phyloP scores from a whole-genome alignment of 257 asterid genomes.

The Primulina huaijiensis region DNA sequence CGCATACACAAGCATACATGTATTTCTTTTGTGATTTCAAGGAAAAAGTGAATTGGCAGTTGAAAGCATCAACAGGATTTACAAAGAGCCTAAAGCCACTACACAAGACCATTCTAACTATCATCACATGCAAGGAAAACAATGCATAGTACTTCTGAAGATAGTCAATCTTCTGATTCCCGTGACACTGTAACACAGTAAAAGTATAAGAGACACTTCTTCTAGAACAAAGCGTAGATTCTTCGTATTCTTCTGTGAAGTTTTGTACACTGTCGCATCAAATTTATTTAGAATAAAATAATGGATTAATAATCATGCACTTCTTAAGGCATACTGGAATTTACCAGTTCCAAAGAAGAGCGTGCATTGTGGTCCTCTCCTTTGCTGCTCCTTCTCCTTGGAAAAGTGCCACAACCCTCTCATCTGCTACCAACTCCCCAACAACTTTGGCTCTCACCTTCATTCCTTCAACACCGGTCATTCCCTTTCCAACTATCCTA shows the following conservation, averaged over 20 bases:
- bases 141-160: background rate
- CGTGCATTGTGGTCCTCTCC: slow-evolving; percentile 92
- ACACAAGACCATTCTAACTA: slow-evolving; percentile 2
- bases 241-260: slow-evolving; percentile 10
- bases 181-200: slow-evolving; percentile 2
- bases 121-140: slow-evolving; percentile 9
- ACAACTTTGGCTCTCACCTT: slow-evolving; percentile 69
- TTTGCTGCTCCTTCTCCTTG: slow-evolving; percentile 62
- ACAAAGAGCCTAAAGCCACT: slow-evolving; percentile 11
- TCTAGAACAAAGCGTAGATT: background rate
- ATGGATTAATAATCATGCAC: background rate
- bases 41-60: slow-evolving; percentile 9
- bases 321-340: slow-evolving; percentile 18
- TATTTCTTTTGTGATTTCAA: background rate
- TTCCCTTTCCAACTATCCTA: slow-evolving; percentile 67
- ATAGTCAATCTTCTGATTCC: background rate
- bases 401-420: slow-evolving; percentile 77
- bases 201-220: slow-evolving; percentile 4
- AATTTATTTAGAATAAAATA: slow-evolving; percentile 3
- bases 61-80: slow-evolving; percentile 15
- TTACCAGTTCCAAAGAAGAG: slow-evolving; percentile 99
- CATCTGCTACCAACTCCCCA: slow-evolving; percentile 83
- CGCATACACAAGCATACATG: no score
- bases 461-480: slow-evolving; percentile 56
- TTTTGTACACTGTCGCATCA: background rate